Evolutionary conservation across 306 rosid genomes (phyloP).

Genomic region (Carpinus viminea): DNA sequence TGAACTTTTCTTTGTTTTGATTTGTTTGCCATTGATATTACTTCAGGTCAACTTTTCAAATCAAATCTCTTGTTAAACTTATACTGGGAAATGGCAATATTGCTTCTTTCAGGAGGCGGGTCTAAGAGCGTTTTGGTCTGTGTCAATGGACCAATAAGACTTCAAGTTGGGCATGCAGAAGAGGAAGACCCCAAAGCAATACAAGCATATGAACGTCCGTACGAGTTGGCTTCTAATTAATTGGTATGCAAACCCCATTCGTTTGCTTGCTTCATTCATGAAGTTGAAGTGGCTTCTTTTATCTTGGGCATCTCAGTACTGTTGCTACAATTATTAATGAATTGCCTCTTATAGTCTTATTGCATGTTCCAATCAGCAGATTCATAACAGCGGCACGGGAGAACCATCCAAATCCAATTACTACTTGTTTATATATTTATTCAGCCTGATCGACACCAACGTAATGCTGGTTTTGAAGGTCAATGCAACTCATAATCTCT

Average conservation of each 20-base stretch:
- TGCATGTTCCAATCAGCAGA: conserved; percentile 50
- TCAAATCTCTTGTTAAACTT: not conserved
- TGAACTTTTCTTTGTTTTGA: too few species aligned
- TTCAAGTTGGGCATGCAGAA: conserved; percentile 84
- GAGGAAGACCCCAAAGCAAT: conserved; percentile 85
- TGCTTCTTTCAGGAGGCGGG: conserved; percentile 69
- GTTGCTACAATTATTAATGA: not conserved
- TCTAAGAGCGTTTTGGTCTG: conserved; percentile 86
- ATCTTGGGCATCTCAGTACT: not conserved
- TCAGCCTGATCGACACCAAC: not conserved
- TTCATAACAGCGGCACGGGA: conserved; percentile 51
- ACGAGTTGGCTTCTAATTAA: conserved; percentile 54
- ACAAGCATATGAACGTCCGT: conserved; percentile 72
- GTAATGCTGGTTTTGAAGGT: not conserved
- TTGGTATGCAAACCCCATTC: conserved; percentile 47
- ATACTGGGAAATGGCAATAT: not conserved
- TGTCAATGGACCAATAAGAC: conserved; percentile 86
- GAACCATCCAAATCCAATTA: conserved; percentile 48
- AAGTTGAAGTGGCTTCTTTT: not conserved
- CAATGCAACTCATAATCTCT: not conserved
- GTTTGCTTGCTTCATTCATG: not conserved
- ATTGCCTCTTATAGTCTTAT: conserved; percentile 7
- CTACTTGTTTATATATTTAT: not conserved
- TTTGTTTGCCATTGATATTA: too few species aligned
- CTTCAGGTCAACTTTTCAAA: too few species aligned